Base-by-base conservation (phyloP, 129 eudicot genomes). In the Apium graveolens region DNA sequence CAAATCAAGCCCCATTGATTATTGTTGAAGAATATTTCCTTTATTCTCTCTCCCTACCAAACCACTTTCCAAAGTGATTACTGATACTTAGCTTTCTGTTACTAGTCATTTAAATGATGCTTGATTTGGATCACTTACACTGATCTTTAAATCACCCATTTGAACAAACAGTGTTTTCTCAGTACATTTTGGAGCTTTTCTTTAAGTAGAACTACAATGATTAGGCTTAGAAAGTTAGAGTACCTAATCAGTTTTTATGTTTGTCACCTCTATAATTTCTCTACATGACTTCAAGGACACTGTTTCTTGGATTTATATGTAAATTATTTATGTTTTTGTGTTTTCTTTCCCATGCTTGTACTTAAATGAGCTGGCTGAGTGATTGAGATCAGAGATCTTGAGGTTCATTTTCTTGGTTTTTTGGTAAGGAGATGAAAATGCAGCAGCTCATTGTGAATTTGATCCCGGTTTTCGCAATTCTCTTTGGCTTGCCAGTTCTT, bases 351-450 rank as follows among this genome's bases (percentile, higher is more conserved):
- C 53, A 41, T 49, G 11, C 37, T 32, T 65, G 63, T 83, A 73
- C 44, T 74, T 42, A 26, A 68, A 57, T 69, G 51, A 53, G 35
- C 17, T 70, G 85, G 80, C 77, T 43, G 68, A 70, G 32, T 32
- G 76, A 73, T 14, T 45, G 62, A 38, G 73, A 82, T 87, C 83
- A 78, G 66, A 43, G 68, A 74, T 75, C 78, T 78, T 83, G 84
- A 34, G 77, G 55, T 65, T 63, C 78, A 39, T 31, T 74, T 48
- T 29, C 55, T 18, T 39, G 14, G 34, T 53, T 32, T 32, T 45
- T 73, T 76, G 48, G 73, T 66, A 55, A 75, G 82, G 84, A 82
- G 41, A 91, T 93, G 97, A 91, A 80, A 88, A 63, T 86, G 79
- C 84, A 68, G 70, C 60, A 85, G 86, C 51, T 89, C 87, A 76